Conservation (phyloP, 2,329 filamentous ascomycete genomes). For the Fusarium devonianum region DNA sequence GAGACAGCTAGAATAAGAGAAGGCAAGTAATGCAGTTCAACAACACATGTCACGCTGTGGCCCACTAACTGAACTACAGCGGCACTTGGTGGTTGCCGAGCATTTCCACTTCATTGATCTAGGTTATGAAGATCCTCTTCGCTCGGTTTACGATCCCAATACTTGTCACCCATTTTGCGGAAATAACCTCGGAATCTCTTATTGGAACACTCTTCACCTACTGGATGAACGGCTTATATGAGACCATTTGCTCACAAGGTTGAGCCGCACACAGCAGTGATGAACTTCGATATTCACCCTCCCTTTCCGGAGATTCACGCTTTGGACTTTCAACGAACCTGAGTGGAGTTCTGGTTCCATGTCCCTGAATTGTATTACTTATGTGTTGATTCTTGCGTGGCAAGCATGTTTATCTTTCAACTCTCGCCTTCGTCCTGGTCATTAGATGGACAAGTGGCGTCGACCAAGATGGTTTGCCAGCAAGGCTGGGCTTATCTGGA, state of each 20-base stretch:
- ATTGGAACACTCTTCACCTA: slow-evolving; percentile 22
- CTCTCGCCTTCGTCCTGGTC: no score
- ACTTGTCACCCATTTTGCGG: slow-evolving; percentile 4
- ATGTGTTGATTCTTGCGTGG: not conserved
- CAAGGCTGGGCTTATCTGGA: slow-evolving; percentile 7
- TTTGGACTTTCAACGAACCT: not conserved
- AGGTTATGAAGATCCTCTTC: not conserved
- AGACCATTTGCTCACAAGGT: slow-evolving; percentile 5
- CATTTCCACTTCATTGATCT: slow-evolving; percentile 3
- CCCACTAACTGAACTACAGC: slow-evolving; percentile 13
- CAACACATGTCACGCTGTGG: not conserved
- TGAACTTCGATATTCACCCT: not conserved
- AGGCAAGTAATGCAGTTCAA: slow-evolving; percentile 2
- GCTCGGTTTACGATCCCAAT: slow-evolving; percentile 3
- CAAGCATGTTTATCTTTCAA: no score
- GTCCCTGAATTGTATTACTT: not conserved
- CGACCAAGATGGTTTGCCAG: not conserved
- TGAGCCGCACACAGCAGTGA: slow-evolving; percentile 1
- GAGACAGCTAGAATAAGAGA: not conserved
- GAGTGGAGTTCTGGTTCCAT: not conserved
- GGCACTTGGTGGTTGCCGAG: not conserved
- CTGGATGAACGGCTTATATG: slow-evolving; percentile 19
- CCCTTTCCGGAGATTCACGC: slow-evolving; percentile 19
- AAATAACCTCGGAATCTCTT: slow-evolving; percentile 9
- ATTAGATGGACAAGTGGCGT: slow-evolving; percentile 1